phyloP scores from a whole-genome alignment of 1,139 yeast genomes.

The Kluyveromyces sp. region DNA sequence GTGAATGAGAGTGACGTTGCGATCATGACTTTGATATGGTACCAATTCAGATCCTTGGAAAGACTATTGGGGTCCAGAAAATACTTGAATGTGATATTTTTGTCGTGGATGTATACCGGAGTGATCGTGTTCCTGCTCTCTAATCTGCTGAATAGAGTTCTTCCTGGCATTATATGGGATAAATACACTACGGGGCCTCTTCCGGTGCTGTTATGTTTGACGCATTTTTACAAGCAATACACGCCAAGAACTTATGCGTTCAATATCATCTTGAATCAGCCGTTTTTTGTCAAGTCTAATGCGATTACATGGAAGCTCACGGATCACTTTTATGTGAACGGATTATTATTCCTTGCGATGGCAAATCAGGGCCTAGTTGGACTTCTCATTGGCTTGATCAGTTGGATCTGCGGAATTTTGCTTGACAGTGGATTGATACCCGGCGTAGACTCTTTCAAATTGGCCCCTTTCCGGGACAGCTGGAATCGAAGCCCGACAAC shows the following conservation, averaged over 20 bases:
- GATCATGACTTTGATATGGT: constrained; percentile 27
- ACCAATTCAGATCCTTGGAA: constrained; percentile 27
- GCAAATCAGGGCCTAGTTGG: constrained; percentile 30
- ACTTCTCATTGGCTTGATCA: constrained; percentile 22
- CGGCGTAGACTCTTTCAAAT: constrained; percentile 22
- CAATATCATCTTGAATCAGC: constrained; percentile 21
- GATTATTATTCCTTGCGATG: constrained; percentile 18
- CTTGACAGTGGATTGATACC: constrained; percentile 27
- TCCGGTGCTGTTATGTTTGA: constrained; percentile 23
- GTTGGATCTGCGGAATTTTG: constrained; percentile 30
- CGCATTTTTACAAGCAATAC: constrained; percentile 30
- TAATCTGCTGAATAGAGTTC: constrained; percentile 14
- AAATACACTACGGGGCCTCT: constrained; percentile 26
- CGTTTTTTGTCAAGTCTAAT: constrained; percentile 18
- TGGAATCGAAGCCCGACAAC: constrained; percentile 9
- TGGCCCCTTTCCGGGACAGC: constrained; percentile 15
- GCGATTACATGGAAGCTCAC: constrained; percentile 22
- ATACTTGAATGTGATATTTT: constrained; percentile 24
- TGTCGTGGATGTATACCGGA: constrained; percentile 24
- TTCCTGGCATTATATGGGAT: constrained; percentile 23
- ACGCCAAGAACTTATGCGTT: constrained; percentile 30
- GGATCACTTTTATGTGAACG: constrained; percentile 27
- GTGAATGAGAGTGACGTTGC: constrained; percentile 30
- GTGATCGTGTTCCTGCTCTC: constrained; percentile 14
- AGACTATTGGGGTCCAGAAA: constrained; percentile 29